Evolutionary conservation across 2,329 filamentous ascomycete species (phyloP).

Genomic region (Nemania bipapillata): DNA sequence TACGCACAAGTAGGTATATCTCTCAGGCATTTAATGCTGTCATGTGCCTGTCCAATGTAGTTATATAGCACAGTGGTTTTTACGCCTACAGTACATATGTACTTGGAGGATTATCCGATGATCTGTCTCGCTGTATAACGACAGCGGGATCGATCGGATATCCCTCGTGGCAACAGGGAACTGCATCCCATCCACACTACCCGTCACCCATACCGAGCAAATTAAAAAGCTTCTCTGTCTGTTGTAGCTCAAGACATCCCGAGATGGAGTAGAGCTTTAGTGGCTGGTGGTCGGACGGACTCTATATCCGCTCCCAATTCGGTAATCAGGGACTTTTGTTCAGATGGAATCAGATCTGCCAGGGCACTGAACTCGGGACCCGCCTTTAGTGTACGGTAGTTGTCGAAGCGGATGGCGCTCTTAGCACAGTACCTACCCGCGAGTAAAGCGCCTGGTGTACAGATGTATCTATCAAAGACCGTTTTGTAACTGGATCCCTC

Average conservation of each 20-base stretch:
- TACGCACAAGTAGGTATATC: too few species aligned
- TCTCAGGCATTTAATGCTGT: too few species aligned
- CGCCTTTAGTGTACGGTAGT: conserved; percentile 24
- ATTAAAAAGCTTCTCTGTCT: conserved; percentile 25
- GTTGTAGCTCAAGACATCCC: conserved; percentile 27
- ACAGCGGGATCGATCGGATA: conserved; percentile 31
- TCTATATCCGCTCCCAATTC: conserved; percentile 24
- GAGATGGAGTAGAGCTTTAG: conserved; percentile 12
- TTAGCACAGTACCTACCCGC: neutral
- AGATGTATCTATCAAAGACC: too few species aligned
- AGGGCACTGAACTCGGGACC: conserved; percentile 32
- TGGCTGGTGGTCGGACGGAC: too few species aligned
- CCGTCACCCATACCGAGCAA: conserved; percentile 25
- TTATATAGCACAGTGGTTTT: too few species aligned
- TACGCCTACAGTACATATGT: too few species aligned
- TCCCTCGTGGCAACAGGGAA: conserved; percentile 41
- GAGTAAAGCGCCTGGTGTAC: too few species aligned
- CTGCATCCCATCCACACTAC: neutral
- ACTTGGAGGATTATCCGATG: conserved; percentile 17
- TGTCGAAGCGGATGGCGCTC: neutral
- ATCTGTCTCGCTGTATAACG: conserved; percentile 2
- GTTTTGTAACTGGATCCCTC: conserved; percentile 20
- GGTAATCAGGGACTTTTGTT: conserved; percentile 43
- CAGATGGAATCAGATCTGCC: conserved; percentile 32
- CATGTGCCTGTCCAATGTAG: too few species aligned